A percentile compares a stretch with the other conserved stretches of the same genome.
Conservation (phyloP, 2,329 filamentous ascomycete genomes). For the Fusarium abutilonis region DNA sequence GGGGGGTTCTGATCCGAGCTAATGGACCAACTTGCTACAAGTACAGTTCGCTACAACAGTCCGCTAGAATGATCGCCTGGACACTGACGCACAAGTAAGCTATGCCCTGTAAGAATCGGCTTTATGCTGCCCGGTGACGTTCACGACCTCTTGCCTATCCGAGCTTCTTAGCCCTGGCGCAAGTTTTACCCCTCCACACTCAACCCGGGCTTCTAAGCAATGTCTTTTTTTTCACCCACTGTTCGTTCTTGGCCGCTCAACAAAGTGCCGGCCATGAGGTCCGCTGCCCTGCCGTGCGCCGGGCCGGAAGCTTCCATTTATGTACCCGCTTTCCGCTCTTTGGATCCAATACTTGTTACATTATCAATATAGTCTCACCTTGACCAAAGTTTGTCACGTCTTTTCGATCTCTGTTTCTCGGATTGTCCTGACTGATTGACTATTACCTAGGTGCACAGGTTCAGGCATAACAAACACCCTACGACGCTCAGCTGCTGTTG, state of each 20-base stretch:
- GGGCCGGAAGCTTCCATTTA: not conserved
- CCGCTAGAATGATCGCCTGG: constrained; percentile 25
- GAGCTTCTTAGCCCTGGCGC: constrained; percentile 6
- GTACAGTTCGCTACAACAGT: no score
- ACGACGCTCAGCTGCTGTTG: constrained; percentile 10
- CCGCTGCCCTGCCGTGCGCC: not conserved
- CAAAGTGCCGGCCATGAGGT: constrained; percentile 28
- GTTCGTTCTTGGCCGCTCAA: constrained; percentile 12
- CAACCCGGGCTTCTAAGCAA: not conserved
- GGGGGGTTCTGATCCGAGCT: constrained; percentile 27
- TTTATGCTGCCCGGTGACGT: constrained; percentile 15
- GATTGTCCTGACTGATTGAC: not conserved
- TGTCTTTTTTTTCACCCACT: constrained; percentile 3
- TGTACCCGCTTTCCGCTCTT: constrained; percentile 18
- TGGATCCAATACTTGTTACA: constrained; percentile 11
- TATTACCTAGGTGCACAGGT: no score
- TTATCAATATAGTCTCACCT: constrained; percentile 4
- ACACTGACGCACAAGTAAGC: constrained; percentile 16
- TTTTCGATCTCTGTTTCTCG: not conserved
- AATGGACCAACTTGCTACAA: no score
- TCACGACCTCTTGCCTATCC: constrained; percentile 13
- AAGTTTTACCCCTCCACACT: constrained; percentile 25
- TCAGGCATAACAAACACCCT: not conserved
- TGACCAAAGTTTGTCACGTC: not conserved
- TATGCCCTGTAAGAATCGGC: constrained; percentile 15